These are phyloP conservation scores for Cladosporium sp. DNA, from an alignment of 2,329 filamentous ascomycete species.

Conservation along the genomic window DNA sequence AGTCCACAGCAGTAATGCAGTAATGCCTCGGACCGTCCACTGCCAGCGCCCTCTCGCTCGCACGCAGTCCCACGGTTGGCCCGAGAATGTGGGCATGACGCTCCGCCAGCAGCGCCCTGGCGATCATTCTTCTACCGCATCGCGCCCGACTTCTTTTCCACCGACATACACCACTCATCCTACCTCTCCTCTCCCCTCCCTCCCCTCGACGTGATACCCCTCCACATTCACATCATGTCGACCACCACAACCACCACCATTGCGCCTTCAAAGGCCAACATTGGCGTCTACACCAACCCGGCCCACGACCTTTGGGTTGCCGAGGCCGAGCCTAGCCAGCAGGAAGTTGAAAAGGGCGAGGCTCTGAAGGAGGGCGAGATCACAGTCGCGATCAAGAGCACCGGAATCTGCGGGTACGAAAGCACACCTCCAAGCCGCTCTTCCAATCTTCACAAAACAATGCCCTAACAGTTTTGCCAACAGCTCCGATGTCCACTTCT, in stretches of 20 bases:
- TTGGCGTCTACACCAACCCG: slow-evolving; percentile 93
- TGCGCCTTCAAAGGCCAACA: slow-evolving; percentile 69
- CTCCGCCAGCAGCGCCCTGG: too few relatives aligned
- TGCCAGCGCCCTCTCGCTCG: too few relatives aligned
- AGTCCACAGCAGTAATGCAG: too few relatives aligned
- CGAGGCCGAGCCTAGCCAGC: slow-evolving; percentile 67
- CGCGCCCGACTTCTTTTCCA: neutral
- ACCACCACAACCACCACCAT: slow-evolving; percentile 22
- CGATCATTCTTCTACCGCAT: too few relatives aligned
- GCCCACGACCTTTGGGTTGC: slow-evolving; percentile 85
- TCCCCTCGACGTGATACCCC: neutral
- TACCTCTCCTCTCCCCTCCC: neutral
- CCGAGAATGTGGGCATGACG: too few relatives aligned
- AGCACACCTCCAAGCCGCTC: neutral
- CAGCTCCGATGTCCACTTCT: slow-evolving; percentile 93
- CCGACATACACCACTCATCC: neutral
- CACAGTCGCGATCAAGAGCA: slow-evolving; percentile 82
- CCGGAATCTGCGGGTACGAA: slow-evolving; percentile 82
- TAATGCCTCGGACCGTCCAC: too few relatives aligned
- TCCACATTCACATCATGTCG: slow-evolving; percentile 3
- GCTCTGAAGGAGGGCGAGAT: slow-evolving; percentile 75
- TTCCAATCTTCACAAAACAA: neutral
- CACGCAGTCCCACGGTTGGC: too few relatives aligned
- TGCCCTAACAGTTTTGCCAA: neutral
- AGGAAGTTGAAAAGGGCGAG: slow-evolving; percentile 63